phyloP scores from a whole-genome alignment of 768 basidiomycete species.

The Boletus tomentosulus region DNA sequence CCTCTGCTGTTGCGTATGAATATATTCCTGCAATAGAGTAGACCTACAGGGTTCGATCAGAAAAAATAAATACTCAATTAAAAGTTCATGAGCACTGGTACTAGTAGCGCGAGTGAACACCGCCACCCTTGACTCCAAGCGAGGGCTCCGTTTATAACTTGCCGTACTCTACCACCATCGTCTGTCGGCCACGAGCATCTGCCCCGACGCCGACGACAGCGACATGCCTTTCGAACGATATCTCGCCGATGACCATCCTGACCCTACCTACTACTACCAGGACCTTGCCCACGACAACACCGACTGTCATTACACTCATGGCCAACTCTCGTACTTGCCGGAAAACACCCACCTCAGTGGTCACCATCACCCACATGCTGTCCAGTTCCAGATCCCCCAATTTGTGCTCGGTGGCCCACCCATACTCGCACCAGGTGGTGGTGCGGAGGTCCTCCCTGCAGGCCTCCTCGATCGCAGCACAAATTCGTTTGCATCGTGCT shows the following conservation, averaged over 20 bases:
- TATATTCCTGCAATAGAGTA: not conserved
- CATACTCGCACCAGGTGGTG: slow-evolving; percentile 64
- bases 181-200: not conserved
- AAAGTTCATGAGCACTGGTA: not conserved
- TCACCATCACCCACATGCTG: slow-evolving; percentile 17
- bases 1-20: slow-evolving; percentile 9
- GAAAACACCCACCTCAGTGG: slow-evolving; percentile 1
- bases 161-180: not conserved
- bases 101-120: not conserved
- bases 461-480: slow-evolving; percentile 30
- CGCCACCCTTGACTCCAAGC: not conserved
- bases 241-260: slow-evolving; percentile 24
- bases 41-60: too few relatives aligned
- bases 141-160: not conserved
- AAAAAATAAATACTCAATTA: slow-evolving; percentile 3
- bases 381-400: slow-evolving; percentile 60
- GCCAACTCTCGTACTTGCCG: not conserved
- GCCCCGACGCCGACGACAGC: slow-evolving; percentile 5
- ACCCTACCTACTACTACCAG: slow-evolving; percentile 11
- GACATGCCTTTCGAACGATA: slow-evolving; percentile 43
- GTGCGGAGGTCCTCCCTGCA: slow-evolving; percentile 66
- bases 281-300: slow-evolving; percentile 12
- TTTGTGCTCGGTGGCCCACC: slow-evolving; percentile 59
- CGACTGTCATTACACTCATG: slow-evolving; percentile 6
- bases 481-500: slow-evolving; percentile 36